Conservation (phyloP, 257 asterid species). For the Dorcoceras hygrometricum region DNA sequence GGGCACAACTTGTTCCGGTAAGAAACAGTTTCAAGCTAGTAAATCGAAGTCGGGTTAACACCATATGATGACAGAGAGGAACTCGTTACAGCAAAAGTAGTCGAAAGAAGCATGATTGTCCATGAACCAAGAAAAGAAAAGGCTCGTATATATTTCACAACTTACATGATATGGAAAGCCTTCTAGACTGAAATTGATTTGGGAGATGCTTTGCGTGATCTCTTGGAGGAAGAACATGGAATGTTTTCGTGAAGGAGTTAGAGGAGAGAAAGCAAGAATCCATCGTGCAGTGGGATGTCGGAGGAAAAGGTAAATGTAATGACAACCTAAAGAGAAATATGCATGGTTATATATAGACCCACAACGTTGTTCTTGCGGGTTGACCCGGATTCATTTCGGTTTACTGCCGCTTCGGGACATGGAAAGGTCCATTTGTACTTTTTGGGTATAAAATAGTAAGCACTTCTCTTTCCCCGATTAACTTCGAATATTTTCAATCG, state of each 20-base stretch:
- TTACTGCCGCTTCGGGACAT: background rate
- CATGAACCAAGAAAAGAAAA: background rate
- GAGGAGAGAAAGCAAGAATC: constrained; percentile 57
- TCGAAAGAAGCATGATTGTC: background rate
- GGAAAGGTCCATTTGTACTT: background rate
- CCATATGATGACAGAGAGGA: too few species aligned
- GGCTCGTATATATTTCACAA: constrained; percentile 47
- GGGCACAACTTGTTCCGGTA: background rate
- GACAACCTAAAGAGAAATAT: background rate
- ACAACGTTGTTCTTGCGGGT: background rate
- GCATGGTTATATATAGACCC: background rate
- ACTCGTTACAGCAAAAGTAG: background rate
- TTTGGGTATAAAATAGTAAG: too few species aligned
- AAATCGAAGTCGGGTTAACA: too few species aligned
- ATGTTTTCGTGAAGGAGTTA: constrained; percentile 41
- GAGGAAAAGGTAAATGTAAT: too few species aligned
- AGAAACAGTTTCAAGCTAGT: too few species aligned
- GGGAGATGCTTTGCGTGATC: constrained; percentile 32
- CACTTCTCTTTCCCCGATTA: too few species aligned
- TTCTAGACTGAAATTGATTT: constrained; percentile 29
- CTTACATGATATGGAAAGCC: constrained; percentile 55
- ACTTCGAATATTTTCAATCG: too few species aligned
- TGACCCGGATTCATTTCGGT: background rate
- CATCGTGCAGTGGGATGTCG: constrained; percentile 18
- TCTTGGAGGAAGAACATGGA: constrained; percentile 34